Percentiles rank a stretch among this genome's conserved stretches.
Evolutionary conservation across 768 basidiomycete genomes (phyloP).

Genomic region (Serendipita indica): DNA sequence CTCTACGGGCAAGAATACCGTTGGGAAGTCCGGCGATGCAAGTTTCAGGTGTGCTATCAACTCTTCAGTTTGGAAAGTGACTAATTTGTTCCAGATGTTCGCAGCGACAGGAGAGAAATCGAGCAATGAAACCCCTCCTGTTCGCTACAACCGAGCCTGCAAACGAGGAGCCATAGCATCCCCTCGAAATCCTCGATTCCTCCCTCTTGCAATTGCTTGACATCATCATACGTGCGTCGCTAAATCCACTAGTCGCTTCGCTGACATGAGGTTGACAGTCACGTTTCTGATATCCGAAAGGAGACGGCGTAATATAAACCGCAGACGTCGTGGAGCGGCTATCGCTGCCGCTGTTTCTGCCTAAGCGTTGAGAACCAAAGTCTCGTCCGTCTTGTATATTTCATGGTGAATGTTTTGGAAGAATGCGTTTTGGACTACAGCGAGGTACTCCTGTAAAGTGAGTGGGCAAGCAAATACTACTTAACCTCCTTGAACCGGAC

Average conservation of each 20-base stretch:
- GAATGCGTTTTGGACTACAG: too few relatives aligned
- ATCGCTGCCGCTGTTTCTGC: not conserved
- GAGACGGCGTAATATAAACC: not conserved
- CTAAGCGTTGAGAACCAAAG: not conserved
- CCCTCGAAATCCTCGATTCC: not conserved
- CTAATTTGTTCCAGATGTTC: not conserved
- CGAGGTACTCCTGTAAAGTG: too few relatives aligned
- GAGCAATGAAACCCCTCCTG: not conserved
- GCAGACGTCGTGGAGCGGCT: not conserved
- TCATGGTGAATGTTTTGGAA: too few relatives aligned
- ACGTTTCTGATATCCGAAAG: not conserved
- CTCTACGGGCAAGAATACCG: not conserved
- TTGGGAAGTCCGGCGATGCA: not conserved
- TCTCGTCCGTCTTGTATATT: too few relatives aligned
- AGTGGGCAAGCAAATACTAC: too few relatives aligned
- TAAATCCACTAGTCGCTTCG: not conserved
- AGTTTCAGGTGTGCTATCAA: not conserved
- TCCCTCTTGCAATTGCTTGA: not conserved
- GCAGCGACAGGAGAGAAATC: not conserved
- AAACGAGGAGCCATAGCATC: not conserved
- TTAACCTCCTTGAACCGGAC: too few relatives aligned
- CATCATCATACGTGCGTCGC: not conserved
- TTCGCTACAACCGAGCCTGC: not conserved
- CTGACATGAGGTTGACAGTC: not conserved
- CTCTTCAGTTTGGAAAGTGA: not conserved